A percentile compares a stretch with the other conserved stretches of the same genome.
These are phyloP conservation scores for Podospora australis DNA, from an alignment of 495 filamentous ascomycete genomes.

Conservation along the genomic window DNA sequence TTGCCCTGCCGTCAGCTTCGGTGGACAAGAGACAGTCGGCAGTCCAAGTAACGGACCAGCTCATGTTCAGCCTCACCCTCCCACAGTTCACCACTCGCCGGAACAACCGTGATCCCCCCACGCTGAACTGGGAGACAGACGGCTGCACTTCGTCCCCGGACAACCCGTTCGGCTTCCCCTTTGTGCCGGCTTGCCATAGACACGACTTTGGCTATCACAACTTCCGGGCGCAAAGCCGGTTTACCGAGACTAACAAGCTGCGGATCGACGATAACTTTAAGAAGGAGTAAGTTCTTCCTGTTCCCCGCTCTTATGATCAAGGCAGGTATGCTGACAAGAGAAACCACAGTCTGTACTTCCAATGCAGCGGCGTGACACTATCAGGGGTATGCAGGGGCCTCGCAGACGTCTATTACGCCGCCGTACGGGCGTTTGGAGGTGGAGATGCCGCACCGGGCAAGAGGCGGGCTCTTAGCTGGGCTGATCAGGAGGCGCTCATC, in stretches of 20 bases:
- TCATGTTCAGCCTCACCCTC: conserved; percentile 14
- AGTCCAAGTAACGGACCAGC: background rate
- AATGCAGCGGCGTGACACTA: background rate
- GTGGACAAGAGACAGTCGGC: background rate
- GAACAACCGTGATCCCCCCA: conserved; percentile 21
- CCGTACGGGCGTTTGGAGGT: background rate
- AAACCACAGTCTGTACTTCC: background rate
- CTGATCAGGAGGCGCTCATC: background rate
- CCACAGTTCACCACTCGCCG: conserved; percentile 20
- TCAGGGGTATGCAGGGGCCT: background rate
- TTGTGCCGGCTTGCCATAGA: conserved; percentile 33
- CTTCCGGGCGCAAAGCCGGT: conserved; percentile 34
- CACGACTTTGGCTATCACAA: conserved; percentile 47
- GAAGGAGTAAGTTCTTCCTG: conserved; percentile 20
- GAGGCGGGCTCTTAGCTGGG: too few species aligned
- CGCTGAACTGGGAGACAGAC: conserved; percentile 33
- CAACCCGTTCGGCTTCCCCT: conserved; percentile 38
- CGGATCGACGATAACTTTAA: conserved; percentile 38
- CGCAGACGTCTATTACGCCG: conserved; percentile 1
- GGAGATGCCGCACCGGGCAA: background rate
- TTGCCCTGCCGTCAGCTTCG: background rate
- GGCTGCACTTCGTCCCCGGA: conserved; percentile 38
- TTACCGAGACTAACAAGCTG: conserved; percentile 25
- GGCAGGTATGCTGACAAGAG: background rate
- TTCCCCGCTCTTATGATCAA: background rate